phyloP scores from a whole-genome alignment of 768 basidiomycete genomes.

The Psilocybe sp. region DNA sequence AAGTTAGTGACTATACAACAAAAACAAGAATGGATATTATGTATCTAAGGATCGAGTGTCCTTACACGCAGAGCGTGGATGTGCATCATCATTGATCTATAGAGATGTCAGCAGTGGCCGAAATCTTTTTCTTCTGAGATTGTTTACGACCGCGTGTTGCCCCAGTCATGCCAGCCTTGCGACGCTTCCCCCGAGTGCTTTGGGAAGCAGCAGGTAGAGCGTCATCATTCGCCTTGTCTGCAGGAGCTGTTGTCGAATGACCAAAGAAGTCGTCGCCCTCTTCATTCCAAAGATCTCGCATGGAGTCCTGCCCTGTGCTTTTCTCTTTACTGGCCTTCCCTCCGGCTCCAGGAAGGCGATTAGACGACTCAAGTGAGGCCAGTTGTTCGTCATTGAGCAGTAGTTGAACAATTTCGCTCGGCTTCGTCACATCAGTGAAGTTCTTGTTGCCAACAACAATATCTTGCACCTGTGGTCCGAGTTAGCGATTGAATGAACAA shows the following conservation, averaged over 20 bases:
- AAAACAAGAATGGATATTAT: slow-evolving; percentile 9
- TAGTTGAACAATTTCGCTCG: slow-evolving; percentile 94
- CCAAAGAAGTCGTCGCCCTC: slow-evolving; percentile 88
- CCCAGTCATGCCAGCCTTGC: slow-evolving; percentile 33
- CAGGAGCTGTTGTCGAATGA: slow-evolving; percentile 36
- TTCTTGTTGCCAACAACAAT: slow-evolving; percentile 98
- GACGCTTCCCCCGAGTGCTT: slow-evolving; percentile 39
- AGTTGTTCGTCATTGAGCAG: slow-evolving; percentile 94
- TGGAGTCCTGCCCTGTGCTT: slow-evolving; percentile 33
- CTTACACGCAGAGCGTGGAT: neutral
- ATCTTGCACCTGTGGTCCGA: slow-evolving; percentile 81
- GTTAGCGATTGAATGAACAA: slow-evolving; percentile 2
- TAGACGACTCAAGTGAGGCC: slow-evolving; percentile 59
- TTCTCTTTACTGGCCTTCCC: slow-evolving; percentile 24
- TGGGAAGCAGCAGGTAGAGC: slow-evolving; percentile 26
- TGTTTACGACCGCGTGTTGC: slow-evolving; percentile 38
- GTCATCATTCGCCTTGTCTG: slow-evolving; percentile 37
- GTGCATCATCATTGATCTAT: slow-evolving; percentile 9
- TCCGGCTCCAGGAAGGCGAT: slow-evolving; percentile 30
- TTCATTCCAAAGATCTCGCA: slow-evolving; percentile 78
- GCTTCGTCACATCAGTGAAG: slow-evolving; percentile 88
- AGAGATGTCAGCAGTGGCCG: slow-evolving; percentile 3
- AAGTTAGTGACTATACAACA: slow-evolving; percentile 12
- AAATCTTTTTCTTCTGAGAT: slow-evolving; percentile 34
- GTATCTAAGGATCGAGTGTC: slow-evolving; percentile 1